Evolutionary conservation across 495 filamentous ascomycete genomes (phyloP).

Genomic region (Aspergillus leporis): DNA sequence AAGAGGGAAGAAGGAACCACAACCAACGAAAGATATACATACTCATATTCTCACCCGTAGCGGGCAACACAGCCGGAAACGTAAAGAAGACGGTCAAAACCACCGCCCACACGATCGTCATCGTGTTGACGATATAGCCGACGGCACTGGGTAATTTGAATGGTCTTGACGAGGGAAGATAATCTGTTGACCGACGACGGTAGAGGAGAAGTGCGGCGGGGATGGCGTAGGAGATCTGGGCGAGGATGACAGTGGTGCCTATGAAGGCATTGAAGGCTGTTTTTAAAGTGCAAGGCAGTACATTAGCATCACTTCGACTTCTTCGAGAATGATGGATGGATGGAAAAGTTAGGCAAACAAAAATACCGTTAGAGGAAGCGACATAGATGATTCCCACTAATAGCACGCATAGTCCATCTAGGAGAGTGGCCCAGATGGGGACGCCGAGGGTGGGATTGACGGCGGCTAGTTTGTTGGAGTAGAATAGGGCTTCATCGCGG

Average conservation of each 20-base stretch:
- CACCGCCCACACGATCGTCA: slow-evolving; percentile 20
- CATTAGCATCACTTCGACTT: not conserved
- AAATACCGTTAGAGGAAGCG: slow-evolving; percentile 28
- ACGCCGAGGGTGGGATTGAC: slow-evolving; percentile 24
- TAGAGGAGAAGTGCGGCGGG: slow-evolving; percentile 23
- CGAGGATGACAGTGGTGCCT: slow-evolving; percentile 26
- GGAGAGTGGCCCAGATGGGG: slow-evolving; percentile 27
- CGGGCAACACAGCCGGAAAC: slow-evolving; percentile 26
- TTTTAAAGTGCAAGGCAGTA: slow-evolving; percentile 1
- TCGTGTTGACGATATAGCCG: slow-evolving; percentile 22
- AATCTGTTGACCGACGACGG: slow-evolving; percentile 15
- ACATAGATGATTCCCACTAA: slow-evolving; percentile 33
- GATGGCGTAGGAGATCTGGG: slow-evolving; percentile 30
- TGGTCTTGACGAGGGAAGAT: slow-evolving; percentile 17
- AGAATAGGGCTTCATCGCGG: slow-evolving; percentile 37
- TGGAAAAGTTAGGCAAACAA: not conserved
- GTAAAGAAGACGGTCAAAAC: slow-evolving; percentile 27
- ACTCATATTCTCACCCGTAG: slow-evolving; percentile 31
- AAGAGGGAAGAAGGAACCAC: slow-evolving; percentile 14
- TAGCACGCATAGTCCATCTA: slow-evolving; percentile 26
- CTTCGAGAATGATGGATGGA: too few species aligned
- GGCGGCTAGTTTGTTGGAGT: slow-evolving; percentile 20
- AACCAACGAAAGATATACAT: slow-evolving; percentile 21
- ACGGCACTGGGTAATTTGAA: slow-evolving; percentile 20
- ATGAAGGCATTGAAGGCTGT: slow-evolving; percentile 35